Base-by-base conservation (phyloP, 2,329 filamentous ascomycete species). In the Exophiala sp. region DNA sequence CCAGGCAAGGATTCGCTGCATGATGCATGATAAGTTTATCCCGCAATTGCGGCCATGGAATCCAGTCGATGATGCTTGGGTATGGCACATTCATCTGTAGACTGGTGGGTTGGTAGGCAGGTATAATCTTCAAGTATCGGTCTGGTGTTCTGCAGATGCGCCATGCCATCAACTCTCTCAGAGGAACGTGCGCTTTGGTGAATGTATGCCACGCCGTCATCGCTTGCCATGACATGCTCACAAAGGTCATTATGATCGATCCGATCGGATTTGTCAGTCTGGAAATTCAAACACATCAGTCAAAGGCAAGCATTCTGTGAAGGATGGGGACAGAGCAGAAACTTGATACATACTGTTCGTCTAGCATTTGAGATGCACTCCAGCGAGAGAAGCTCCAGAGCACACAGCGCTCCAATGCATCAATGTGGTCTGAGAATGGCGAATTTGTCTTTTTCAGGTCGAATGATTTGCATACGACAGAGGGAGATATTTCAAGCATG, bases 1-100 rank as follows among this genome's bases (percentile, higher is more conserved):
- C 55, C 9, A 58, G 42, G 21, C 24, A 16, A 5, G 52, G 47
- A 32, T 52, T 55, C 5, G 41, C 52, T 18, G 55, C 51, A 43
- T 58, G 48, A 42, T 49, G 39, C 10, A 50, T 32, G 32, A 59
- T 56, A 3, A 59, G 46, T 41, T 56, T 55, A 29, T 59, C 56
- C 3, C 56, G 48, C 11, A 59, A 18, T 10, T 8, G 8, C 9
- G 42, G n/a, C 8, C 8, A 53, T 6, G 49, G 49, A 5, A 50
- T 39, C 56, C 56, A 56, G 33, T 59, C 56, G 20, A 59, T 59
- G 10, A 50, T 34, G 21, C 32, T 16, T 3, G 56, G 53, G 34
- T 59, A 50, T 14, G 45, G 42, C 6, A 44, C 24, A 34, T 11
- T 34, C 50, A 54, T 47, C 47, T 57, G 55, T 11, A 54, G 42